phyloP scores from a whole-genome alignment of 2,329 filamentous ascomycete species.

The Mycosphaerella sp. region DNA sequence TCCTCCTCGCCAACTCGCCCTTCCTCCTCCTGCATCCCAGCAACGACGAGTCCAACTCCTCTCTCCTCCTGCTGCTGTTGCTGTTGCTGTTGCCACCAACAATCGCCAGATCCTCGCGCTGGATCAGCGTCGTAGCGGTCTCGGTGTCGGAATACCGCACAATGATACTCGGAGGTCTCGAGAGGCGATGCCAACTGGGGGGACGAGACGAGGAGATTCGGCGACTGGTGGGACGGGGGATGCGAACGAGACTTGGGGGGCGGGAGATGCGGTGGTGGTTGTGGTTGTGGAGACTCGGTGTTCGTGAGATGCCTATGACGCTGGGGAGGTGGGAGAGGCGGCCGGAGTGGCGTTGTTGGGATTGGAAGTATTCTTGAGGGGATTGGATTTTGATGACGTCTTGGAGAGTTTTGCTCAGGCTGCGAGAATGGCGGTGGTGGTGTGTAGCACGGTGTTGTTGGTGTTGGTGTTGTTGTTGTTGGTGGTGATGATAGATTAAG shows the following conservation, averaged over 20 bases:
- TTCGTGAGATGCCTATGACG: conserved; percentile 1
- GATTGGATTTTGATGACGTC: conserved; percentile 9
- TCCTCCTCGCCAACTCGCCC: not conserved
- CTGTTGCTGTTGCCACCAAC: too few species aligned
- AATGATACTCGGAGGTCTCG: not conserved
- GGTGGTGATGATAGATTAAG: not conserved
- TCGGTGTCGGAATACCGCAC: not conserved
- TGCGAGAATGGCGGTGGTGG: not conserved
- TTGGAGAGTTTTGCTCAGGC: not conserved
- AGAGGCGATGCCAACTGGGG: not conserved
- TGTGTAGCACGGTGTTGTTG: not conserved
- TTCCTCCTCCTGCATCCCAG: not conserved
- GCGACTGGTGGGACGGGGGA: not conserved
- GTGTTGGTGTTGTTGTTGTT: not conserved
- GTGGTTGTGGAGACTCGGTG: not conserved
- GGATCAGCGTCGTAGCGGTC: too few species aligned
- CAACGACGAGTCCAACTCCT: not conserved
- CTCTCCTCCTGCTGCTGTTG: not conserved
- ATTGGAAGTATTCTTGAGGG: conserved; percentile 6
- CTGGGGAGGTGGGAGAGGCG: conserved; percentile 2
- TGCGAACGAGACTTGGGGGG: not conserved
- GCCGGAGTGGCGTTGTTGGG: conserved; percentile 1
- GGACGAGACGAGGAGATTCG: not conserved
- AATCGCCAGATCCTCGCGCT: not conserved
- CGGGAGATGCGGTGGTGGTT: not conserved